A percentile compares a stretch with the other conserved stretches of the same genome.
Conservation (phyloP, 108 stramenopile species). For the Thalassiosira profunda region DNA sequence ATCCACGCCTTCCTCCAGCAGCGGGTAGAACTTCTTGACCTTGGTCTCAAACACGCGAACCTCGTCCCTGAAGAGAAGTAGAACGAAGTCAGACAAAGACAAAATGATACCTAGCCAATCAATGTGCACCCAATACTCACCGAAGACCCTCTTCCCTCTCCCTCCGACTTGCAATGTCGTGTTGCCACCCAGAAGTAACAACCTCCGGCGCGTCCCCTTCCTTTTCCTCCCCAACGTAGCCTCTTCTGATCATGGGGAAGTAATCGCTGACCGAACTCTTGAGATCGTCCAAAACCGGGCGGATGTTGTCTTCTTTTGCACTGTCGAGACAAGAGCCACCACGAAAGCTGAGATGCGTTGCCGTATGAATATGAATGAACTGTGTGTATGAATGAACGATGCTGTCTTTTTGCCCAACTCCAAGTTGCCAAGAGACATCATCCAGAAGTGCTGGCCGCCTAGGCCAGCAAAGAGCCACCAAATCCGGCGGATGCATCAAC, state of each 20-base stretch:
- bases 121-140: slow-evolving; percentile 39
- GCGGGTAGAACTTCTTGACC: slow-evolving; percentile 67
- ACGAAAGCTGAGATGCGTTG: too few relatives aligned
- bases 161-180: slow-evolving; percentile 79
- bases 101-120: background rate
- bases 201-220: slow-evolving; percentile 58
- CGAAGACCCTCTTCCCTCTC: slow-evolving; percentile 84
- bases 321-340: too few relatives aligned
- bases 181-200: slow-evolving; percentile 84
- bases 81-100: background rate
- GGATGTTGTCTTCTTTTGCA: slow-evolving; percentile 34
- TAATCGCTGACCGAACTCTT: slow-evolving; percentile 59
- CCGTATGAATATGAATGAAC: too few relatives aligned
- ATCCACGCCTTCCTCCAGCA: slow-evolving; percentile 85
- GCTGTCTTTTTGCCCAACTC: slow-evolving; percentile 3
- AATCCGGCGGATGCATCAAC: slow-evolving; percentile 5
- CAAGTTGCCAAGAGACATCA: slow-evolving; percentile 9
- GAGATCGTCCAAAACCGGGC: slow-evolving; percentile 26
- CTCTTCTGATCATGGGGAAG: slow-evolving; percentile 86
- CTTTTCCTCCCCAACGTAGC: slow-evolving; percentile 60
- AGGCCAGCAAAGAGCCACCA: slow-evolving; percentile 2
- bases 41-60: slow-evolving; percentile 81
- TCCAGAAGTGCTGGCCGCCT: background rate
- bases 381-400: slow-evolving; percentile 4
- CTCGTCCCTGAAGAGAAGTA: slow-evolving; percentile 59